phyloP scores from a whole-genome alignment of 75 land plant species.

The Pinus albicaulis region DNA sequence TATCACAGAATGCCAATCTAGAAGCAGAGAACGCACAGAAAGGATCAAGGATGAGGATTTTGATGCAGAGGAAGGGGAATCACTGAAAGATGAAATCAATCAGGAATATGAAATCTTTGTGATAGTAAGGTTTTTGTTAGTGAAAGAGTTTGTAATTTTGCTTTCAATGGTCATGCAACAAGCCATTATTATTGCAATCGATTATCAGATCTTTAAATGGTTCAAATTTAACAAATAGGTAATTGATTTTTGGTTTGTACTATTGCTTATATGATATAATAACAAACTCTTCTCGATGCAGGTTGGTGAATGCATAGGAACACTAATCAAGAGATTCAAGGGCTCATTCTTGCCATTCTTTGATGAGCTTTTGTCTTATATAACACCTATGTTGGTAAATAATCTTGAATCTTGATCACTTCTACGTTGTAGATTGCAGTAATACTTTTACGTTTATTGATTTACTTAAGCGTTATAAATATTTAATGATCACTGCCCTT shows the following conservation, averaged over 20 bases:
- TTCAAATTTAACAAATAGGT: not conserved
- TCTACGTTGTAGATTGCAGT: not conserved
- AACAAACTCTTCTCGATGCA: not conserved
- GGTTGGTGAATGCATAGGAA: slow-evolving; percentile 25
- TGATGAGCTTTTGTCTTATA: slow-evolving; percentile 16
- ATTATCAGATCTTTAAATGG: not conserved
- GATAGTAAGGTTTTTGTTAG: slow-evolving; percentile 14
- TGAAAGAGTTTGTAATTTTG: no score
- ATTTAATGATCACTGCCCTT: no score
- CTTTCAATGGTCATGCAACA: no score
- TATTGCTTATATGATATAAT: not conserved
- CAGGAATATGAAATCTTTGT: slow-evolving; percentile 49
- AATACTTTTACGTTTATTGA: not conserved
- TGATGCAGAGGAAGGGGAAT: slow-evolving; percentile 47
- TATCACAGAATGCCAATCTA: slow-evolving; percentile 33
- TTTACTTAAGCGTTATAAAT: no score
- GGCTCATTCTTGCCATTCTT: slow-evolving; percentile 19
- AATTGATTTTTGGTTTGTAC: not conserved
- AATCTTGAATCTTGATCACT: not conserved
- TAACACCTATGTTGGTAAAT: slow-evolving; percentile 22
- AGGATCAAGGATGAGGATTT: slow-evolving; percentile 39
- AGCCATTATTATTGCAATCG: no score
- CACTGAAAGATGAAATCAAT: slow-evolving; percentile 38
- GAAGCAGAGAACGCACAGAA: slow-evolving; percentile 38
- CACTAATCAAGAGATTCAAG: slow-evolving; percentile 19